Conservation (phyloP, 768 basidiomycete species). For the Leccinum boreale region DNA sequence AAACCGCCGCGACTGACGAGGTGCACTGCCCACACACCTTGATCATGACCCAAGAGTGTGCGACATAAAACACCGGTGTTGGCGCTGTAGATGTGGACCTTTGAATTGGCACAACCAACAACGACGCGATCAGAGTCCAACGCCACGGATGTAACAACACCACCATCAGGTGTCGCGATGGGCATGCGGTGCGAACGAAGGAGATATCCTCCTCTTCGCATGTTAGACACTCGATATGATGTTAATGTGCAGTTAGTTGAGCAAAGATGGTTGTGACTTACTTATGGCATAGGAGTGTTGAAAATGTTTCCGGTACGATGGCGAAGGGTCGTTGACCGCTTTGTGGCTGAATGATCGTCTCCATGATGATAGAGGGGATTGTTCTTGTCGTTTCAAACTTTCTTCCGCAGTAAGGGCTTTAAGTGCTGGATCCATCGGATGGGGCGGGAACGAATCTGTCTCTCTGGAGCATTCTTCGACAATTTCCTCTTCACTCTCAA, state of each 20-base stretch:
- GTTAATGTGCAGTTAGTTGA: background rate
- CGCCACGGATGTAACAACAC: slow-evolving; percentile 84
- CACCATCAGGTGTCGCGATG: slow-evolving; percentile 42
- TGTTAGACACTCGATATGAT: slow-evolving; percentile 60
- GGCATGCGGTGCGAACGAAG: slow-evolving; percentile 61
- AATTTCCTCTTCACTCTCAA: slow-evolving; percentile 25
- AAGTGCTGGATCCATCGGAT: slow-evolving; percentile 40
- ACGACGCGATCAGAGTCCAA: slow-evolving; percentile 83
- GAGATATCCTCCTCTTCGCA: slow-evolving; percentile 71
- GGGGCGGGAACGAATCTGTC: slow-evolving; percentile 31
- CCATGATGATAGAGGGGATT: slow-evolving; percentile 24
- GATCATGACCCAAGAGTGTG: slow-evolving; percentile 79
- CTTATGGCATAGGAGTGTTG: slow-evolving; percentile 69
- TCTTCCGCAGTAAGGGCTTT: slow-evolving; percentile 36
- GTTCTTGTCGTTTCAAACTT: slow-evolving; percentile 28
- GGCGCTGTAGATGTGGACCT: slow-evolving; percentile 83
- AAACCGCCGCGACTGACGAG: slow-evolving; percentile 68
- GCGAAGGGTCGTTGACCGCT: background rate
- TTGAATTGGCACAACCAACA: slow-evolving; percentile 81
- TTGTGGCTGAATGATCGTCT: slow-evolving; percentile 13
- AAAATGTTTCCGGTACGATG: slow-evolving; percentile 68
- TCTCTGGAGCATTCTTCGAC: slow-evolving; percentile 34
- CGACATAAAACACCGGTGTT: slow-evolving; percentile 70
- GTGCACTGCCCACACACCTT: slow-evolving; percentile 91
- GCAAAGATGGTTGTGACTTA: slow-evolving; percentile 32